Conservation (phyloP, 225 moss, liverwort and hornwort species). For the Sphagnum contortum region DNA sequence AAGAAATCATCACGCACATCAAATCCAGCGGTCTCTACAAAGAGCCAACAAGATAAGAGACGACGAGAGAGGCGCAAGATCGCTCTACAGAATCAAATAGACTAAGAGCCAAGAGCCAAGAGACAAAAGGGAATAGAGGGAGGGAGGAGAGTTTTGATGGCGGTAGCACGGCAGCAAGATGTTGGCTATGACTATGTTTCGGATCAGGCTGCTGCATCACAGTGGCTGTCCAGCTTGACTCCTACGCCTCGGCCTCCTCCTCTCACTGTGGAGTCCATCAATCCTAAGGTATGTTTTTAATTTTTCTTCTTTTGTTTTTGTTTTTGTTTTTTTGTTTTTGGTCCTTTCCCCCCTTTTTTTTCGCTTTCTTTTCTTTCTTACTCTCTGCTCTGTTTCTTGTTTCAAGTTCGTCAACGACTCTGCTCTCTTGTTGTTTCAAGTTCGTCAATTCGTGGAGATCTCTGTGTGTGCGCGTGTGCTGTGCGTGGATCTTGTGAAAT, state of each 20-base stretch:
- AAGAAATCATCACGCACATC: too few species aligned
- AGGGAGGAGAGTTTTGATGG: background rate
- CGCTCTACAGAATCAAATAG: too few species aligned
- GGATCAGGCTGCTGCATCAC: slow-evolving; percentile 13
- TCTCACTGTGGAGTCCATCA: slow-evolving; percentile 55
- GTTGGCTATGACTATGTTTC: slow-evolving; percentile 8
- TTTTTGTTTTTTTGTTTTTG: too few species aligned
- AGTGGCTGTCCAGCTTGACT: slow-evolving; percentile 33
- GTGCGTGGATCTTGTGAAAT: too few species aligned
- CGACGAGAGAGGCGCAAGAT: too few species aligned
- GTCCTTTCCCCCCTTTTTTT: background rate
- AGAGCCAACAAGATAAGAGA: too few species aligned
- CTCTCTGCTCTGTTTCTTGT: background rate
- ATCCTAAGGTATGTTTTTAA: slow-evolving; percentile 54
- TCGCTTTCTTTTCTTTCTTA: background rate
- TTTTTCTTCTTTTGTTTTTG: background rate
- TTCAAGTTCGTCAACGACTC: background rate
- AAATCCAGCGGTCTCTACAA: too few species aligned
- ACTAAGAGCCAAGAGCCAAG: too few species aligned
- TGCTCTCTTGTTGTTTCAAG: background rate
- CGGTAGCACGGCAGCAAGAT: slow-evolving; percentile 14
- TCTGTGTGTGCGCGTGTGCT: too few species aligned
- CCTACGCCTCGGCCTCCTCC: slow-evolving; percentile 73
- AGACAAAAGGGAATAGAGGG: too few species aligned
- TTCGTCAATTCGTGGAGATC: too few species aligned